These are phyloP conservation scores for Naganishia vaughanmartiniae DNA, from an alignment of 768 basidiomycete genomes.

Conservation along the genomic window DNA sequence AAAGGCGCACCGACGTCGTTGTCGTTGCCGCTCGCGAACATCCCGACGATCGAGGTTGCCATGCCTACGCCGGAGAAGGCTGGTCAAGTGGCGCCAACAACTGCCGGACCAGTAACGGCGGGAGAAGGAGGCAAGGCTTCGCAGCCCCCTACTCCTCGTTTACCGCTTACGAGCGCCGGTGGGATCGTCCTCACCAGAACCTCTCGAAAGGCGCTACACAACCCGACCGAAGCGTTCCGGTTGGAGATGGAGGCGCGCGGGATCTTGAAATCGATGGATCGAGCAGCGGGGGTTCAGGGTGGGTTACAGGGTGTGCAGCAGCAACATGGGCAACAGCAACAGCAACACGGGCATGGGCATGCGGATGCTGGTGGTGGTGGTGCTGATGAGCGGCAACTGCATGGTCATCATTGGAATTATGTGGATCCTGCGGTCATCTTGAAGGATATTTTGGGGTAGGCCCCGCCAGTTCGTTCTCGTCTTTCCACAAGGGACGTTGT, in stretches of 20 bases:
- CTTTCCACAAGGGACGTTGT: too few species aligned
- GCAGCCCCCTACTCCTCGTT: background rate
- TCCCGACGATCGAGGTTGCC: slow-evolving; percentile 17
- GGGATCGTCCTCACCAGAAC: background rate
- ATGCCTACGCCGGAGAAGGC: background rate
- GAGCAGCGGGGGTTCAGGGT: slow-evolving; percentile 1
- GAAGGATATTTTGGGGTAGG: slow-evolving; percentile 27
- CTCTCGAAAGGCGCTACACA: background rate
- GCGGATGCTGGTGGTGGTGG: too few species aligned
- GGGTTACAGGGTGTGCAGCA: background rate
- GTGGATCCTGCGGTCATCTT: slow-evolving; percentile 30
- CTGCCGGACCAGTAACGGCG: background rate
- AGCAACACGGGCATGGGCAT: too few species aligned
- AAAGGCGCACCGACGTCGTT: slow-evolving; percentile 7
- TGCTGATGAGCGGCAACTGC: background rate
- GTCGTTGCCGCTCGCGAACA: background rate
- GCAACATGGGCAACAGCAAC: too few species aligned
- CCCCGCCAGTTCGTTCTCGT: background rate
- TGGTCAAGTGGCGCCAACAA: background rate
- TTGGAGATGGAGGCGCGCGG: slow-evolving; percentile 22
- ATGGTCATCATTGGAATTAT: slow-evolving; percentile 29
- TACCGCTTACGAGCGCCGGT: background rate
- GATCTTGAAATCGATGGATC: slow-evolving; percentile 24
- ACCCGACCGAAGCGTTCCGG: slow-evolving; percentile 11
- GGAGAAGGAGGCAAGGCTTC: background rate